These are phyloP conservation scores for Saccharomyces jurei DNA, from an alignment of 805 yeast genomes.

Conservation along the genomic window DNA sequence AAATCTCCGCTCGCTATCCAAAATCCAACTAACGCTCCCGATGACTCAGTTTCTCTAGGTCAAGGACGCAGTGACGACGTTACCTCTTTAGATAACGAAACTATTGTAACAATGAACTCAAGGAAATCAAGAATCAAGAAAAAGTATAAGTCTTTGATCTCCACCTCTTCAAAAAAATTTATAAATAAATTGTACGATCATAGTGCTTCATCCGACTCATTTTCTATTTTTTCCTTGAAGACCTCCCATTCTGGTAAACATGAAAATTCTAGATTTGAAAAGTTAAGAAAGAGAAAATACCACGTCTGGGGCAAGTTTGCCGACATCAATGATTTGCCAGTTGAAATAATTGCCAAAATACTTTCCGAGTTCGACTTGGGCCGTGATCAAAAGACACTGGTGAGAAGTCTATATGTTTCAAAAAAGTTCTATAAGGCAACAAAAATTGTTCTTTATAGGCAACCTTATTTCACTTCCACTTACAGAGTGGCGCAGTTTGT, in stretches of 20 bases:
- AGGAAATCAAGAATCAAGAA: conserved; percentile 16
- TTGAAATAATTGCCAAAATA: conserved; percentile 26
- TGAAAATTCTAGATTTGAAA: conserved; percentile 2
- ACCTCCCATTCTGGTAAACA: conserved; percentile 16
- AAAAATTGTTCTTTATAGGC: conserved; percentile 46
- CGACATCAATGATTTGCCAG: conserved; percentile 27
- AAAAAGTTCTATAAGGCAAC: conserved; percentile 43
- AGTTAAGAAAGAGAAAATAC: conserved; percentile 1
- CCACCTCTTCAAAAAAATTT: conserved; percentile 22
- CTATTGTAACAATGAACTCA: conserved; percentile 8
- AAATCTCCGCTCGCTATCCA: neutral
- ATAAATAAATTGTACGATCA: conserved; percentile 29
- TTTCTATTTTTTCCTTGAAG: conserved; percentile 24
- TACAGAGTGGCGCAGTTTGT: conserved; percentile 78
- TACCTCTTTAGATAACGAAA: conserved; percentile 3
- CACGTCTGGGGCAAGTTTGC: conserved; percentile 11
- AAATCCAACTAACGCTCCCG: neutral
- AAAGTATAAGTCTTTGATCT: conserved; percentile 20
- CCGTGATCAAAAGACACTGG: conserved; percentile 32
- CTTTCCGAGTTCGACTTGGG: conserved; percentile 11
- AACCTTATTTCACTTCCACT: conserved; percentile 55
- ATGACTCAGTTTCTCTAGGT: neutral
- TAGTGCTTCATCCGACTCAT: conserved; percentile 25
- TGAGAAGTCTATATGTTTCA: conserved; percentile 43
- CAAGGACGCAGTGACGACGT: neutral